phyloP scores from a whole-genome alignment of 176 grass and related monocot species.

The Guadua angustifolia region DNA sequence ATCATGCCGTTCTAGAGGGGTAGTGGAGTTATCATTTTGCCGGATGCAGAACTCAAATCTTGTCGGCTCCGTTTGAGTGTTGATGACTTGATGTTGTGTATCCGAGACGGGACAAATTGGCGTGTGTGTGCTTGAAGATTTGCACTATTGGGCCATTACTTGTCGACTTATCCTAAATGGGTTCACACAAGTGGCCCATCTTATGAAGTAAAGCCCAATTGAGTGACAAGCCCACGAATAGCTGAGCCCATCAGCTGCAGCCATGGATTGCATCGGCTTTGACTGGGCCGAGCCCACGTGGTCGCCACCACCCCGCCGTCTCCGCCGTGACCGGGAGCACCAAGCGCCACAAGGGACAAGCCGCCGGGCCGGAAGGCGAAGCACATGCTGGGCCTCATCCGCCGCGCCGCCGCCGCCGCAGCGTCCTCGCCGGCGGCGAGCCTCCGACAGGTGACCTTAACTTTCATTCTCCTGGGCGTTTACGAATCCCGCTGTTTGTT shows the following conservation, averaged over 20 bases:
- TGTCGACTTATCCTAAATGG: neutral
- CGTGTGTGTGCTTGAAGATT: neutral
- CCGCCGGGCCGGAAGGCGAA: neutral
- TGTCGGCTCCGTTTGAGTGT: neutral
- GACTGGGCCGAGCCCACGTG: neutral
- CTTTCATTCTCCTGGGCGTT: neutral
- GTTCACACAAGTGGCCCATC: neutral
- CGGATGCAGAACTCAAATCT: neutral
- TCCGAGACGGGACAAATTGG: neutral
- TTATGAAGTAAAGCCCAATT: neutral
- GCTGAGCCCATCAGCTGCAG: neutral
- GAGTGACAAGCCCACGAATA: neutral
- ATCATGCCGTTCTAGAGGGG: neutral
- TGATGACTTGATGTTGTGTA: too few relatives aligned
- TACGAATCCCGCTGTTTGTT: neutral
- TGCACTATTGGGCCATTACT: neutral
- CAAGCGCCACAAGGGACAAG: neutral
- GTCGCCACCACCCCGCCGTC: neutral
- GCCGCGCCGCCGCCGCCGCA: neutral
- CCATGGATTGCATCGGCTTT: neutral
- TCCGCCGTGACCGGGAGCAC: neutral
- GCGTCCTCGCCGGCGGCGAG: neutral
- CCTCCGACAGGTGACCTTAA: slow-evolving; percentile 25
- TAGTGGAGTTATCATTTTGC: neutral
- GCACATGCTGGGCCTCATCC: slow-evolving; percentile 40